These are phyloP conservation scores for Neonectria ditissima DNA, from an alignment of 2,329 filamentous ascomycete species.

Conservation along the genomic window DNA sequence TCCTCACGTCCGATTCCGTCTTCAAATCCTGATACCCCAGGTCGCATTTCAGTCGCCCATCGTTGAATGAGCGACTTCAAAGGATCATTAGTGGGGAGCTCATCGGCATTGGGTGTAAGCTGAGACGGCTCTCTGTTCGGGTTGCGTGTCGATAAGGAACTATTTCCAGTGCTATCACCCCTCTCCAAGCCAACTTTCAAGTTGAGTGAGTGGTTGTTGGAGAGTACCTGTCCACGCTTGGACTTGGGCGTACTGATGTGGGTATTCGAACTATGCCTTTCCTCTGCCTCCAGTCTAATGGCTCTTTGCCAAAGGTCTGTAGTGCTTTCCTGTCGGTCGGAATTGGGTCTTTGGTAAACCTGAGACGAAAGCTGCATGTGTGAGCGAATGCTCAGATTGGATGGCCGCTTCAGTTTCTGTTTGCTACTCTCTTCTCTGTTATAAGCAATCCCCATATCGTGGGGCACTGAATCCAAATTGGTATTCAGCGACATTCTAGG, in stretches of 20 bases:
- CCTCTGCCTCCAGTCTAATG: conserved; percentile 41
- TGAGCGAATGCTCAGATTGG: conserved; percentile 35
- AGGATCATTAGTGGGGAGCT: conserved; percentile 19
- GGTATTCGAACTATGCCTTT: conserved; percentile 30
- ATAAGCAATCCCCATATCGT: neutral
- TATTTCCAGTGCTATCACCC: conserved; percentile 7
- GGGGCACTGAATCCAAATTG: neutral
- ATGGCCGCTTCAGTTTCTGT: conserved; percentile 30
- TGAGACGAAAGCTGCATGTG: conserved; percentile 24
- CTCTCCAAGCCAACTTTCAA: conserved; percentile 5
- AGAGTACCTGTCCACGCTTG: conserved; percentile 6
- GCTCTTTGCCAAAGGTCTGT: conserved; percentile 46
- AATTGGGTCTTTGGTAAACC: conserved; percentile 23
- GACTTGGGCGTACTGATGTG: conserved; percentile 11
- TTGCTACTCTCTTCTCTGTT: conserved; percentile 19
- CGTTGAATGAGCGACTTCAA: conserved; percentile 37
- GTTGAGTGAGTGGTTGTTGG: conserved; percentile 17
- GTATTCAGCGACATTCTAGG: neutral
- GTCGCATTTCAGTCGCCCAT: conserved; percentile 36
- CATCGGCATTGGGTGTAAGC: conserved; percentile 30
- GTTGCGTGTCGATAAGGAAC: conserved; percentile 10
- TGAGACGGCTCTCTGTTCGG: conserved; percentile 23
- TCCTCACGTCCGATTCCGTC: conserved; percentile 1
- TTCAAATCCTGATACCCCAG: conserved; percentile 4
- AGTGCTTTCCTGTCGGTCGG: conserved; percentile 37